These are phyloP conservation scores for Teratosphaeria gauchensis DNA, from an alignment of 2,329 filamentous ascomycete species.

Conservation along the genomic window DNA sequence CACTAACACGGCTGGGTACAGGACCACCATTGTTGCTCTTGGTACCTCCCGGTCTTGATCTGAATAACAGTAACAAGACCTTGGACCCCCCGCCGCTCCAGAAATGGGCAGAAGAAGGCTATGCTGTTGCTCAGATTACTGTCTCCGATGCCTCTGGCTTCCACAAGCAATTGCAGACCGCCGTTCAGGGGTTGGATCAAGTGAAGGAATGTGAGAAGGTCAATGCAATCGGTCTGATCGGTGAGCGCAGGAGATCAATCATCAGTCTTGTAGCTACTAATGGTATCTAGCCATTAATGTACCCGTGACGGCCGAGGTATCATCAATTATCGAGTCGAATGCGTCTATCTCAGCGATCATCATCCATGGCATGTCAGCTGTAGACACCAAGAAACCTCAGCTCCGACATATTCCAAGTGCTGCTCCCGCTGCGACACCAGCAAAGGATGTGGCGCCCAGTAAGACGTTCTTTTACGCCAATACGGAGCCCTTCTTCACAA, in stretches of 20 bases:
- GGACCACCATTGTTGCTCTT: constrained; percentile 42
- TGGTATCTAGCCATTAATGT: constrained; percentile 1
- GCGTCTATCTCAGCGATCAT: constrained; percentile 1
- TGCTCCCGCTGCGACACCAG: constrained; percentile 10
- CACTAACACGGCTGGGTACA: constrained; percentile 39
- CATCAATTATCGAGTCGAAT: not conserved
- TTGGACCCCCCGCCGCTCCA: constrained; percentile 46
- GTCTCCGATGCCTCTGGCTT: constrained; percentile 3
- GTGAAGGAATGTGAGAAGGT: not conserved
- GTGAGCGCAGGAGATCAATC: not conserved
- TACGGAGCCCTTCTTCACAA: constrained; percentile 36
- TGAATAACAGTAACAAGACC: constrained; percentile 26
- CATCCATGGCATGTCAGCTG: constrained; percentile 1
- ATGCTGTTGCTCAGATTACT: constrained; percentile 49
- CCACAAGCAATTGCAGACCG: constrained; percentile 5
- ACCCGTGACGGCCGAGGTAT: not conserved
- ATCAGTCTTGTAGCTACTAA: not conserved
- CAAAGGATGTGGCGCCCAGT: not conserved
- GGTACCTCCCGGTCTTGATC: constrained; percentile 26
- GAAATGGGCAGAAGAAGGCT: constrained; percentile 67
- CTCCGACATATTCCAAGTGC: constrained; percentile 6
- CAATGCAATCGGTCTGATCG: not conserved
- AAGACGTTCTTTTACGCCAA: constrained; percentile 38
- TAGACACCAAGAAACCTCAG: constrained; percentile 2
- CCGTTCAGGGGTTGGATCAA: constrained; percentile 6